Percentiles rank a stretch among this genome's conserved stretches.
Evolutionary conservation across 345 rosid species (phyloP).

Genomic region (Moricandia arvensis): DNA sequence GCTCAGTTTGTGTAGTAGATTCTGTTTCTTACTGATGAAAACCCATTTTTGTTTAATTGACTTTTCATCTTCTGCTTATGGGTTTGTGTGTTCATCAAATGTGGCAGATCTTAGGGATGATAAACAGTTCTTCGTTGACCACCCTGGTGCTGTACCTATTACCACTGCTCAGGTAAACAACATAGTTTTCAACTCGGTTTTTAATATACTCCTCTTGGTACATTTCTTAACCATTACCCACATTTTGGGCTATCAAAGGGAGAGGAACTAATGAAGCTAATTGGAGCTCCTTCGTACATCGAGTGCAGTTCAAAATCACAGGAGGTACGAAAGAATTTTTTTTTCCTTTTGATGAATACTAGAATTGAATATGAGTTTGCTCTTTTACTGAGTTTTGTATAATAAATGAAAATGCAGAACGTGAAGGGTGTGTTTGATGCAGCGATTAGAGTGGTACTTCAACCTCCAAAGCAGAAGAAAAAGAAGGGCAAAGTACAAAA

Average conservation of each 20-base stretch:
- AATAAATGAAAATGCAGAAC: slow-evolving; percentile 53
- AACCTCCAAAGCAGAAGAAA: slow-evolving; percentile 88
- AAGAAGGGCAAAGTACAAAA: slow-evolving; percentile 84
- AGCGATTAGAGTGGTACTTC: slow-evolving; percentile 92
- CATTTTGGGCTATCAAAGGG: slow-evolving; percentile 48
- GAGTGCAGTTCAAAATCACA: slow-evolving; percentile 97
- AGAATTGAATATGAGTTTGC: neutral
- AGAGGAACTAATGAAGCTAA: slow-evolving; percentile 83
- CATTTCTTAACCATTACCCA: slow-evolving; percentile 22
- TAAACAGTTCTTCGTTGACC: slow-evolving; percentile 80
- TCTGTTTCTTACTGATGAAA: neutral
- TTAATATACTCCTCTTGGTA: no score
- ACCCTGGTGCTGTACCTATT: slow-evolving; percentile 95
- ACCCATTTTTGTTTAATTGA: neutral
- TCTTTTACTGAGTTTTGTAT: neutral
- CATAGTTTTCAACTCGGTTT: neutral
- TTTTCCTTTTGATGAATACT: neutral
- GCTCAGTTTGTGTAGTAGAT: neutral
- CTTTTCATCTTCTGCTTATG: slow-evolving; percentile 11
- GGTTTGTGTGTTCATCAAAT: slow-evolving; percentile 21
- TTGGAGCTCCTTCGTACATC: slow-evolving; percentile 77
- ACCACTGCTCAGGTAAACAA: slow-evolving; percentile 66
- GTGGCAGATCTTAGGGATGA: slow-evolving; percentile 90
- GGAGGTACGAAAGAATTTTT: slow-evolving; percentile 58
- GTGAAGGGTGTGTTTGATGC: slow-evolving; percentile 93